A percentile compares a stretch with the other conserved stretches of the same genome.
These are phyloP conservation scores for Sporisorium sorghi DNA, from an alignment of 1,284 basidiomycete genomes.

Conservation along the genomic window DNA sequence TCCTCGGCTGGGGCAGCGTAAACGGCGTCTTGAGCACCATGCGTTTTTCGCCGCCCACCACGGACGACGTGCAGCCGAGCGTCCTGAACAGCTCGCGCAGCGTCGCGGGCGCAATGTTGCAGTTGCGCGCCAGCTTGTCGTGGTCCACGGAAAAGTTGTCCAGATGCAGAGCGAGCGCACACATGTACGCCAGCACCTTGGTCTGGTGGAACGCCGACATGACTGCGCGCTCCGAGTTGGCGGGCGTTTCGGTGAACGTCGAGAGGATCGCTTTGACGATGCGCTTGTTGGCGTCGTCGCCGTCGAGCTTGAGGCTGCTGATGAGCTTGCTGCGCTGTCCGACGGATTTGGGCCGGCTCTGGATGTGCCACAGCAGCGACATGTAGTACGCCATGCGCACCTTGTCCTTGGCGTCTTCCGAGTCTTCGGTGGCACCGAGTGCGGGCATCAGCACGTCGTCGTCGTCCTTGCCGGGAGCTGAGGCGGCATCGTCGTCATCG, in stretches of 20 bases:
- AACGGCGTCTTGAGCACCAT: slow-evolving; percentile 58
- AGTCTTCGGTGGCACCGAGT: slow-evolving; percentile 46
- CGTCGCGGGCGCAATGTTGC: slow-evolving; percentile 35
- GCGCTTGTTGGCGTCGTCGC: slow-evolving; percentile 45
- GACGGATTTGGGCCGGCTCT: slow-evolving; percentile 40
- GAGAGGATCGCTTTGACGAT: slow-evolving; percentile 34
- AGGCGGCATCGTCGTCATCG: slow-evolving; percentile 33
- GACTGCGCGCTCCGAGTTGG: slow-evolving; percentile 36
- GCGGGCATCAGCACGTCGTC: slow-evolving; percentile 46
- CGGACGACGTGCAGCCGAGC: slow-evolving; percentile 50
- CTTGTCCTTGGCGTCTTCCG: slow-evolving; percentile 46
- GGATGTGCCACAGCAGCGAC: slow-evolving; percentile 41
- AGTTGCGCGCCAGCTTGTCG: slow-evolving; percentile 40
- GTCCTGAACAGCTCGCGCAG: slow-evolving; percentile 53
- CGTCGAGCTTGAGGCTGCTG: slow-evolving; percentile 37
- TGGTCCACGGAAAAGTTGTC: slow-evolving; percentile 63
- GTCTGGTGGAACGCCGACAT: slow-evolving; percentile 59
- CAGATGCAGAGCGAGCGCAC: slow-evolving; percentile 62
- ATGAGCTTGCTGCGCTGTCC: slow-evolving; percentile 36
- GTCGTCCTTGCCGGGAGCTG: slow-evolving; percentile 8
- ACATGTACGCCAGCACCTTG: slow-evolving; percentile 59
- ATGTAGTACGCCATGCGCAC: slow-evolving; percentile 53
- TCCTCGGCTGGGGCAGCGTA: slow-evolving; percentile 46
- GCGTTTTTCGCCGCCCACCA: slow-evolving; percentile 48
- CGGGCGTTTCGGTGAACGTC: slow-evolving; percentile 39